These are phyloP conservation scores for Naganishia vaughanmartiniae DNA, from an alignment of 768 basidiomycete species.

Conservation along the genomic window DNA sequence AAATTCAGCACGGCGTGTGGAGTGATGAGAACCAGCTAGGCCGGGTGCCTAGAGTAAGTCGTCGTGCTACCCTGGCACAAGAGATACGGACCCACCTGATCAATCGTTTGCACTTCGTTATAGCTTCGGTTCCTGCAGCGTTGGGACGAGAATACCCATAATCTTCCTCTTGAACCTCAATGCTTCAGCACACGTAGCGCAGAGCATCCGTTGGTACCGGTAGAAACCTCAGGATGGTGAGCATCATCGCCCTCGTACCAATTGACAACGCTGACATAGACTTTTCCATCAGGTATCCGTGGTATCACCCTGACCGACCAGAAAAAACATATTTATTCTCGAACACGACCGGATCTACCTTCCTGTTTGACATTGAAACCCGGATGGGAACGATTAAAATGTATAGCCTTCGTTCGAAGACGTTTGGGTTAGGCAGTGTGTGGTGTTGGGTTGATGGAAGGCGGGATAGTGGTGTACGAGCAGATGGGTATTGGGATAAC, in stretches of 20 bases:
- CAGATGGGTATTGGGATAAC: slow-evolving; percentile 48
- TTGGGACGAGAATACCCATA: slow-evolving; percentile 23
- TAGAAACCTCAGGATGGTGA: slow-evolving; percentile 21
- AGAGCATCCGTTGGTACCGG: slow-evolving; percentile 24
- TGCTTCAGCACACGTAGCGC: slow-evolving; percentile 32
- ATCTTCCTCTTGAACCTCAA: slow-evolving; percentile 32
- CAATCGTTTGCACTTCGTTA: background rate
- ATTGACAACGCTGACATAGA: background rate
- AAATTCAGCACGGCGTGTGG: slow-evolving; percentile 25
- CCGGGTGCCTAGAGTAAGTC: slow-evolving; percentile 30
- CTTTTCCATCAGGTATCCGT: slow-evolving; percentile 33
- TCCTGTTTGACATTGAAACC: slow-evolving; percentile 44
- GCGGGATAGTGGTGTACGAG: slow-evolving; percentile 34
- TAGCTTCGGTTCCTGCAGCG: slow-evolving; percentile 32
- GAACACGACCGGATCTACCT: slow-evolving; percentile 37
- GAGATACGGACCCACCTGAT: background rate
- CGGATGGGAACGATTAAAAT: slow-evolving; percentile 47
- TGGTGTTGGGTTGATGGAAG: slow-evolving; percentile 47
- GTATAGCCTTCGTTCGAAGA: slow-evolving; percentile 44
- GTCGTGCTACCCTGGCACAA: background rate
- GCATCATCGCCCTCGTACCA: background rate
- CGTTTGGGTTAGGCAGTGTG: slow-evolving; percentile 47
- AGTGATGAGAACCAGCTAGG: slow-evolving; percentile 20
- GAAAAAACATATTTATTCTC: slow-evolving; percentile 49
- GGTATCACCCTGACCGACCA: slow-evolving; percentile 45